These are phyloP conservation scores for Sporothrix brasiliensis DNA, from an alignment of 2,329 filamentous ascomycete genomes.

Conservation along the genomic window DNA sequence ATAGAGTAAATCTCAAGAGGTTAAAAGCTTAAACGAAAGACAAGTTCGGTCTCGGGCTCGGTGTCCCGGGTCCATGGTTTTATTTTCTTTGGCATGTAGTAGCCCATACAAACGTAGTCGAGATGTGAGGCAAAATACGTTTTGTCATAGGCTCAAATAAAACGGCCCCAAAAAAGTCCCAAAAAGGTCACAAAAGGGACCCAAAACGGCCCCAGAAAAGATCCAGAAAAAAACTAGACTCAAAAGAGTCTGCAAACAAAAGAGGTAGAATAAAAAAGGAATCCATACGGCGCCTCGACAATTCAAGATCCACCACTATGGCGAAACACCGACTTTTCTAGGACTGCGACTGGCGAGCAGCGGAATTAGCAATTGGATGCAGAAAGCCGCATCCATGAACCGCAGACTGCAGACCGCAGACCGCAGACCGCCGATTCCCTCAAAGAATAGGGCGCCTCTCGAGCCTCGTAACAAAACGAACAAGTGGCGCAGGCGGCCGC, in stretches of 20 bases:
- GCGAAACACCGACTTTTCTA: background rate
- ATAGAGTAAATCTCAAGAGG: too few species aligned
- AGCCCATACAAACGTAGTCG: too few species aligned
- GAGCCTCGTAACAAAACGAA: background rate
- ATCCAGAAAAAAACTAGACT: conserved; percentile 12
- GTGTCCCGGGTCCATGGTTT: conserved; percentile 2
- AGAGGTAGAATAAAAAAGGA: background rate
- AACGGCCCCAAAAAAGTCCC: conserved; percentile 16
- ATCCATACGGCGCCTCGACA: background rate
- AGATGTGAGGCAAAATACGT: background rate
- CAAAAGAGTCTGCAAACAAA: background rate
- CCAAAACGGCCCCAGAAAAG: conserved; percentile 5
- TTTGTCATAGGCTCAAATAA: background rate
- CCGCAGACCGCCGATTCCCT: too few species aligned
- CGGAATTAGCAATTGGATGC: background rate
- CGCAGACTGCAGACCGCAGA: too few species aligned
- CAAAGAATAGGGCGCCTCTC: too few species aligned
- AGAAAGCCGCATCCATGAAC: background rate
- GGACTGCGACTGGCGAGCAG: background rate
- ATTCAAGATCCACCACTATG: background rate
- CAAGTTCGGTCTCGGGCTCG: conserved; percentile 8
- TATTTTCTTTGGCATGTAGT: background rate
- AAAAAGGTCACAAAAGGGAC: background rate
- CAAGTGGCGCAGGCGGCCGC: too few species aligned
- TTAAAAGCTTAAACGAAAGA: background rate